These are phyloP conservation scores for Rhizopogon sp. DNA, from an alignment of 768 basidiomycete species.

Conservation along the genomic window DNA sequence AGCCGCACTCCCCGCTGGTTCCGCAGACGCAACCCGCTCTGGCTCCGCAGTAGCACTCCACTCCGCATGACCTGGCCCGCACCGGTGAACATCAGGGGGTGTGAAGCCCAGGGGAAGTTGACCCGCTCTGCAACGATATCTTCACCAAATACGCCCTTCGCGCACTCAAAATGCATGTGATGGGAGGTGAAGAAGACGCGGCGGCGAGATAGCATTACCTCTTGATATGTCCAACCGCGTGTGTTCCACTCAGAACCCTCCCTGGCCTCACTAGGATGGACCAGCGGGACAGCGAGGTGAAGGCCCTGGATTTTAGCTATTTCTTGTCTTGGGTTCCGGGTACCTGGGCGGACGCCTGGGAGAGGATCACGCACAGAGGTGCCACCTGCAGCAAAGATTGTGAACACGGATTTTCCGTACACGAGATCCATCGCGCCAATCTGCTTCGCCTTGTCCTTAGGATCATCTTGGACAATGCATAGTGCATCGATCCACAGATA, in stretches of 20 bases:
- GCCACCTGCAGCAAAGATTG: slow-evolving; percentile 3
- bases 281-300: slow-evolving; percentile 1
- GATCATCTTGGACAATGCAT: slow-evolving; percentile 7
- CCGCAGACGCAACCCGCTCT: too few relatives aligned
- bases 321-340: not conserved
- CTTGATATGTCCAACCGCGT: slow-evolving; percentile 22
- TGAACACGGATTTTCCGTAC: slow-evolving; percentile 1
- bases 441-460: not conserved
- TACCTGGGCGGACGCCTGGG: not conserved
- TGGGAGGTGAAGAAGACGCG: slow-evolving; percentile 16
- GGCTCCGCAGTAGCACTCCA: too few relatives aligned
- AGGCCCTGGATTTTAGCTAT: slow-evolving; percentile 3
- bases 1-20: too few relatives aligned
- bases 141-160: slow-evolving; percentile 14
- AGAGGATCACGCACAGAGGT: not conserved
- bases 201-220: slow-evolving; percentile 13
- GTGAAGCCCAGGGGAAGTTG: too few relatives aligned
- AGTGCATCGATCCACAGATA: slow-evolving; percentile 9
- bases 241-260: slow-evolving; percentile 10
- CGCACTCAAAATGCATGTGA: slow-evolving; percentile 18
- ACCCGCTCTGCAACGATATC: slow-evolving; percentile 12
- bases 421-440: slow-evolving; percentile 6
- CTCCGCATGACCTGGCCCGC: too few relatives aligned
- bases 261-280: too few relatives aligned
- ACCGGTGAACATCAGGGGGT: too few relatives aligned